Conservation (phyloP, 1,139 yeast species). For the Magnusiomyces paraingens region DNA sequence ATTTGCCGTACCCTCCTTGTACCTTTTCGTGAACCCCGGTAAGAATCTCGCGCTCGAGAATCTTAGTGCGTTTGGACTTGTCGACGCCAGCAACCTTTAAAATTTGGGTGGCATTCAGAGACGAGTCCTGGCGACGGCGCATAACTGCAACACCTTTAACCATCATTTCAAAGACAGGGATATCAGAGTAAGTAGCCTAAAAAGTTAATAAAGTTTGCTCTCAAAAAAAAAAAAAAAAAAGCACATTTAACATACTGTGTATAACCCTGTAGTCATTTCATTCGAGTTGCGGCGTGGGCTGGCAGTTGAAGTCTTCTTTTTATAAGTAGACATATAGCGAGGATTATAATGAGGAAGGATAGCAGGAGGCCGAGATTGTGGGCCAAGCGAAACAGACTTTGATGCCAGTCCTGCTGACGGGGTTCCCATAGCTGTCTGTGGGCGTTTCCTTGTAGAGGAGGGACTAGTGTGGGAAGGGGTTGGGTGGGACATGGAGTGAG, state of each 20-base stretch:
- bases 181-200: slow-evolving; percentile 30
- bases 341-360: neutral
- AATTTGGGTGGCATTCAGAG: slow-evolving; percentile 89
- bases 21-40: slow-evolving; percentile 84
- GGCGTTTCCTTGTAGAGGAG: neutral
- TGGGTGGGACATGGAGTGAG: neutral
- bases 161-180: slow-evolving; percentile 82
- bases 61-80: slow-evolving; percentile 76
- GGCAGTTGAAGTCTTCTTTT: neutral
- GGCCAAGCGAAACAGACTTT: neutral
- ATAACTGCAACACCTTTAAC: slow-evolving; percentile 72
- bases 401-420: neutral
- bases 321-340: slow-evolving; percentile 4
- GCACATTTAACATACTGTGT: neutral
- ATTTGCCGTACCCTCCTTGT: slow-evolving; percentile 92
- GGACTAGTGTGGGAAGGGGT: neutral
- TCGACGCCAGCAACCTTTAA: slow-evolving; percentile 83
- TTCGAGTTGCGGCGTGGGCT: neutral
- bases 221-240: neutral
- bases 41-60: slow-evolving; percentile 82
- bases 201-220: neutral
- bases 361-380: neutral
- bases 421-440: neutral
- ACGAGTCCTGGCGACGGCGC: slow-evolving; percentile 74
- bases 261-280: slow-evolving; percentile 3